Percentiles rank a stretch among this genome's conserved stretches.
These are phyloP conservation scores for Cryptococcus sp. DNA, from an alignment of 1,284 basidiomycete genomes.

Conservation along the genomic window DNA sequence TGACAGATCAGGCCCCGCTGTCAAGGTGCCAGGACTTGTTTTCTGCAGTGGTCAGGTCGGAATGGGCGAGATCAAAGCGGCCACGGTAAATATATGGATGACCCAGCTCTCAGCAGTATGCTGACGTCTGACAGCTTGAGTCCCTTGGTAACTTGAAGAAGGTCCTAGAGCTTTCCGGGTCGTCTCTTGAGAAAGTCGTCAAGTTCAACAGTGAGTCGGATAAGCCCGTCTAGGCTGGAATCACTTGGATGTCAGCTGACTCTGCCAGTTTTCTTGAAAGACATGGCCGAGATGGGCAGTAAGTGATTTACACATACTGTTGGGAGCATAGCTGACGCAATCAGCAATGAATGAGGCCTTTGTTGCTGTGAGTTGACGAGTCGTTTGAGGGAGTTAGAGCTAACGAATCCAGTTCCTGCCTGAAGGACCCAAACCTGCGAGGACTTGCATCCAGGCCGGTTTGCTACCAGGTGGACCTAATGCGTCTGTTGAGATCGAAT, in stretches of 20 bases:
- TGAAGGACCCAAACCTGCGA: no score
- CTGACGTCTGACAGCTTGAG: neutral
- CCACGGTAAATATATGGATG: slow-evolving; percentile 4
- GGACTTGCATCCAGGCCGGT: no score
- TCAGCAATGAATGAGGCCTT: no score
- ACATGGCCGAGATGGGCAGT: neutral
- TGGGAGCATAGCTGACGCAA: no score
- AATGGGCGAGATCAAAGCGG: slow-evolving; percentile 6
- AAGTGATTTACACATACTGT: no score
- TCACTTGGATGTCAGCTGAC: no score
- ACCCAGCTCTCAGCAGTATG: neutral
- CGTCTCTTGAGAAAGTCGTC: slow-evolving; percentile 74
- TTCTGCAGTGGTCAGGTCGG: slow-evolving; percentile 10
- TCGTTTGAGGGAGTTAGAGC: no score
- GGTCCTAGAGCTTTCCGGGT: slow-evolving; percentile 31
- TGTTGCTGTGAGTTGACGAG: no score
- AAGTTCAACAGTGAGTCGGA: slow-evolving; percentile 62
- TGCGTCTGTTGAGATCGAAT: no score
- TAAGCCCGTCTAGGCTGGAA: no score
- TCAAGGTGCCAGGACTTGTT: slow-evolving; percentile 9
- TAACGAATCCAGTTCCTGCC: no score
- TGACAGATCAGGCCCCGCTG: slow-evolving; percentile 6
- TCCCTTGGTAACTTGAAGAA: slow-evolving; percentile 22
- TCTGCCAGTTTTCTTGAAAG: neutral
- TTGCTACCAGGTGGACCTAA: no score